phyloP scores from a whole-genome alignment of 192 early-diverging fungal species.

The Neocallimastix lanati region DNA sequence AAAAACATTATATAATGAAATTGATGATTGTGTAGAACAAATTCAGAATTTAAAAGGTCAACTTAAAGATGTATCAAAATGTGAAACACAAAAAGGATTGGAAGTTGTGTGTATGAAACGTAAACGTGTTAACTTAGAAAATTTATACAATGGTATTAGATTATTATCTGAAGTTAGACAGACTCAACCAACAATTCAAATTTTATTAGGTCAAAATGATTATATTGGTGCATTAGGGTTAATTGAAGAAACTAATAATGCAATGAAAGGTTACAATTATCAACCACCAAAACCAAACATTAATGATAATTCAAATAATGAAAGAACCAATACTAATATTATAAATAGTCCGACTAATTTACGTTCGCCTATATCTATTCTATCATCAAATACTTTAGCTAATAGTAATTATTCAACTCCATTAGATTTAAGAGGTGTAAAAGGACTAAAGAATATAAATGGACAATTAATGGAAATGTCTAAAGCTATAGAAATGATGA shows the following conservation, averaged over 20 bases:
- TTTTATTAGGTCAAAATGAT: constrained; percentile 57
- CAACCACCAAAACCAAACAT: constrained; percentile 5
- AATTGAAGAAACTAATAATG: constrained; percentile 54
- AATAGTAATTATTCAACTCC: constrained; percentile 15
- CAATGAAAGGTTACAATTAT: constrained; percentile 23
- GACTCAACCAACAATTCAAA: constrained; percentile 66
- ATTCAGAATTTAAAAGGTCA: constrained; percentile 60
- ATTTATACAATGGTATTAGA: constrained; percentile 47
- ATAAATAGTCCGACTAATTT: constrained; percentile 6
- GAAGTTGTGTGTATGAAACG: constrained; percentile 66
- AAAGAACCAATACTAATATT: constrained; percentile 2
- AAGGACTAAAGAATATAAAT: constrained; percentile 33
- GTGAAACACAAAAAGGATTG: constrained; percentile 56
- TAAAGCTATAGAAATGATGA: constrained; percentile 42
- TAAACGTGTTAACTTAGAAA: constrained; percentile 46
- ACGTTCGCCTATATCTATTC: constrained; percentile 5
- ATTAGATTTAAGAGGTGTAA: constrained; percentile 42
- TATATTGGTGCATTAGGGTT: constrained; percentile 79
- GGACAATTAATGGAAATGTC: constrained; percentile 45
- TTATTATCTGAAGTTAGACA: constrained; percentile 58
- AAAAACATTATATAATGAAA: constrained; percentile 82
- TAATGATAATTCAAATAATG: constrained; percentile 12
- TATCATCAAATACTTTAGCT: constrained; percentile 18
- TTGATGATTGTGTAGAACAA: constrained; percentile 67
- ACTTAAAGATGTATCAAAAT: constrained; percentile 35